phyloP scores from a whole-genome alignment of 257 asterid genomes.

The Solanum gracilifrons region DNA sequence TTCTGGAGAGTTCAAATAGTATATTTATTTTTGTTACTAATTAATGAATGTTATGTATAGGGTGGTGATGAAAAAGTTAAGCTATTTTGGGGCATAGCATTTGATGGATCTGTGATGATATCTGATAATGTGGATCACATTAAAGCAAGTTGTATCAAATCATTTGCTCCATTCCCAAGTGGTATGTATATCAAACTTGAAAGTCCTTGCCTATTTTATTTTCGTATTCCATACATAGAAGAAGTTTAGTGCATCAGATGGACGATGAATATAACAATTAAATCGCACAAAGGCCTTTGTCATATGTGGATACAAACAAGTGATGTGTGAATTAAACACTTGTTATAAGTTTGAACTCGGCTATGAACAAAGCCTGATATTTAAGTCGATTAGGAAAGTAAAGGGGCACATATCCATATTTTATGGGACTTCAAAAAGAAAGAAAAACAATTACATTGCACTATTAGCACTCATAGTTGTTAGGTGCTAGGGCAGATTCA shows the following conservation, averaged over 20 bases:
- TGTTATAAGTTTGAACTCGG: background rate
- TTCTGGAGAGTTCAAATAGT: background rate
- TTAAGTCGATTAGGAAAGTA: background rate
- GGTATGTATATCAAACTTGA: constrained; percentile 25
- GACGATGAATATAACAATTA: background rate
- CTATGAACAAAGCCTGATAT: background rate
- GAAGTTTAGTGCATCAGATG: background rate
- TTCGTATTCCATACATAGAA: fast-evolving
- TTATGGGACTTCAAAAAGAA: background rate
- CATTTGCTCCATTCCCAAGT: constrained; percentile 84
- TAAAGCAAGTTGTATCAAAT: constrained; percentile 75
- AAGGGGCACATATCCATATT: background rate
- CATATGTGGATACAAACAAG: background rate
- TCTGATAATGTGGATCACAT: constrained; percentile 57
- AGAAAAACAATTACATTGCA: background rate
- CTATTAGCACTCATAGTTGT: background rate
- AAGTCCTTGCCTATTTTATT: background rate
- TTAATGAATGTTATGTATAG: constrained; percentile 13
- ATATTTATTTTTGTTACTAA: background rate
- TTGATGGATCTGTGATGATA: constrained; percentile 77
- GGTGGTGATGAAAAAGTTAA: constrained; percentile 62
- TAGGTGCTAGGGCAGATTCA: background rate
- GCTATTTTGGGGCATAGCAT: constrained; percentile 75
- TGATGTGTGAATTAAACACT: background rate
- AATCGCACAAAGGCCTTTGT: background rate